A percentile compares a stretch with the other conserved stretches of the same genome.
Evolutionary conservation across 768 basidiomycete genomes (phyloP).

Genomic region (Kwoniella dendrophila): DNA sequence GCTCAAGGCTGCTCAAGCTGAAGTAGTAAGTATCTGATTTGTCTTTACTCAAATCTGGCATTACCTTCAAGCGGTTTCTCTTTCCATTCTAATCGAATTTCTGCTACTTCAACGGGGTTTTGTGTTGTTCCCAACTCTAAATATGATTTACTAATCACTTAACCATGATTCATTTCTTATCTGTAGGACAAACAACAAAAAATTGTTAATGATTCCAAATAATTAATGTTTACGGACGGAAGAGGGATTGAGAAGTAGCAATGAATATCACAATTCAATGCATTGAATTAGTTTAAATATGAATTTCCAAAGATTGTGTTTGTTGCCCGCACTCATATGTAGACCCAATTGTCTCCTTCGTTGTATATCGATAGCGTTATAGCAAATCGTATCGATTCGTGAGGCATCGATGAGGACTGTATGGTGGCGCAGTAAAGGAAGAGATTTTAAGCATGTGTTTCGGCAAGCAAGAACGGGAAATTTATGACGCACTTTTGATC

Average conservation of each 20-base stretch:
- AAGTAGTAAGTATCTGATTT: constrained; percentile 37
- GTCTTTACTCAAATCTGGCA: neutral
- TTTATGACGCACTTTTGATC: constrained; percentile 10
- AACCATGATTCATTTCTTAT: neutral
- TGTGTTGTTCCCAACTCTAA: neutral
- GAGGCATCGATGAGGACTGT: neutral
- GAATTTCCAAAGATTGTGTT: too few species aligned
- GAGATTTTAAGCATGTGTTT: neutral
- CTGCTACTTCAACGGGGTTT: neutral
- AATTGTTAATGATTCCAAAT: constrained; percentile 26
- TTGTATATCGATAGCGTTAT: neutral
- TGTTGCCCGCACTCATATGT: too few species aligned
- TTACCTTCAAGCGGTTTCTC: neutral
- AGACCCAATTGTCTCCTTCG: neutral
- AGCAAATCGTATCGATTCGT: neutral
- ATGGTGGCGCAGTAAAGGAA: neutral
- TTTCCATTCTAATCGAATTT: neutral
- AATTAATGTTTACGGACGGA: constrained; percentile 11
- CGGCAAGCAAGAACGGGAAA: neutral
- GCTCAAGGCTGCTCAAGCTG: constrained; percentile 40
- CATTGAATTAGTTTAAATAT: constrained; percentile 5
- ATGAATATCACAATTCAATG: neutral
- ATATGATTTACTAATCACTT: neutral
- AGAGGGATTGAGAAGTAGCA: too few species aligned
- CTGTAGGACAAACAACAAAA: constrained; percentile 39